Evolutionary conservation across 768 basidiomycete species (phyloP), one percentile per base, ranked within the genome.

Genomic region (Albatrellus ellisii): DNA sequence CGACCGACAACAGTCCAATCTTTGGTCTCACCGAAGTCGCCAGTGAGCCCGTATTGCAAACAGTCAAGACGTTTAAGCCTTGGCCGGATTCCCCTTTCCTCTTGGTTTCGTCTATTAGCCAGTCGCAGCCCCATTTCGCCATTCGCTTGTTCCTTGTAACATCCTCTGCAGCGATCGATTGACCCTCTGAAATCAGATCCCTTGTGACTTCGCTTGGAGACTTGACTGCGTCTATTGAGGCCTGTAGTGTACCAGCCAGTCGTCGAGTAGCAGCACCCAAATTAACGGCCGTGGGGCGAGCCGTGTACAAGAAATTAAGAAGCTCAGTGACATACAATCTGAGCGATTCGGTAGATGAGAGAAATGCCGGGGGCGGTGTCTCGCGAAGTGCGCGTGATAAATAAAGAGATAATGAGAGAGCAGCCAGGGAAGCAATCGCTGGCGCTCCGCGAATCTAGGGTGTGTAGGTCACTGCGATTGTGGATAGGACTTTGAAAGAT

Each of bases 241-340:
- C 51, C 26, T 56, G 55, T n/a, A 88, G 63, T 2, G 62, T 62
- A 12, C 62, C 62, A 6, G 68, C 59, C 27, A 98, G 70, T 15
- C 90, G 73, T 15, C 78, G 72, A 35, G 79, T 86, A 6, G 89
- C 90, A 34, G 80, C 82, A 9, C 86, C 78, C 17, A 98, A 80
- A 62, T 98, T 98, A 52, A 98, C 92, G 5, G 92, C 92, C 0
- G 92, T 98, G 12, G 94, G 92, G n/a, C 92, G 75, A 2, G 92
- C 83, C 2, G 79, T 86, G 58, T 73, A 79, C 10, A 98, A 72
- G 59, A 75, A 81, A 29, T 77, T 71, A 35, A 91, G 68, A 32
- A 75, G 67, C 0, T 69, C 66, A 29, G 65, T 54, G 47, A 92
- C 58, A 57, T 85, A 65, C 0, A 58, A 58, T 39, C 67, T 62